Conservation (phyloP, 2,329 filamentous ascomycete species). For the Coleophoma eucalyptorum region DNA sequence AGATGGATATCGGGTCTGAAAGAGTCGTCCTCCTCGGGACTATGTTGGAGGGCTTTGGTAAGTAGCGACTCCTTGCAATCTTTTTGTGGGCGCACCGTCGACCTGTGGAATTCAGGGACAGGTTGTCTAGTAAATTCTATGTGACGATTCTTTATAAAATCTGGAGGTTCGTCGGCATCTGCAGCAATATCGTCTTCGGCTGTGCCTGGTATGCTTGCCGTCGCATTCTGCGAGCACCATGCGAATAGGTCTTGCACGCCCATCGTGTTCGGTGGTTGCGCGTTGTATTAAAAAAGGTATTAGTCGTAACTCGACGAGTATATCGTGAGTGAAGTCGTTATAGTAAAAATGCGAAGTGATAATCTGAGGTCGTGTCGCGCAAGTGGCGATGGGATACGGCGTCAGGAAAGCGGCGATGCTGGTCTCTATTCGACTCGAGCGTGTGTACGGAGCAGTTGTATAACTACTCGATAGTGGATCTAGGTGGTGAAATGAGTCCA, state of each 20-base stretch:
- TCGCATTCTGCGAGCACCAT: constrained; percentile 38
- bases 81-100: constrained; percentile 38
- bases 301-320: not conserved
- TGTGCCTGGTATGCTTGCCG: constrained; percentile 23
- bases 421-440: not conserved
- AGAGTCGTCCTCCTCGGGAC: constrained; percentile 51
- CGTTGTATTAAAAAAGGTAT: constrained; percentile 4
- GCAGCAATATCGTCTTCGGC: constrained; percentile 62
- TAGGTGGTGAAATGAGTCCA: not conserved
- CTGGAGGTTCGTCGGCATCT: constrained; percentile 87
- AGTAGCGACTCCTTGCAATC: constrained; percentile 75
- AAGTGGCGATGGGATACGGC: no score
- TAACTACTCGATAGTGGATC: not conserved
- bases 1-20: constrained; percentile 33
- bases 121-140: not conserved
- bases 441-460: not conserved
- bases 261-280: constrained; percentile 16
- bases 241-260: constrained; percentile 34
- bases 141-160: constrained; percentile 34
- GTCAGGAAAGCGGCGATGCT: no score
- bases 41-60: constrained; percentile 75
- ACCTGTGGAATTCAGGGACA: constrained; percentile 26
- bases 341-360: constrained; percentile 11
- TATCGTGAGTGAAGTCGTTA: constrained; percentile 9
- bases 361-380: constrained; percentile 32